Percentiles rank a stretch among this genome's conserved stretches.
These are phyloP conservation scores for Termitomyces sp. DNA, from an alignment of 768 basidiomycete genomes.

Conservation along the genomic window DNA sequence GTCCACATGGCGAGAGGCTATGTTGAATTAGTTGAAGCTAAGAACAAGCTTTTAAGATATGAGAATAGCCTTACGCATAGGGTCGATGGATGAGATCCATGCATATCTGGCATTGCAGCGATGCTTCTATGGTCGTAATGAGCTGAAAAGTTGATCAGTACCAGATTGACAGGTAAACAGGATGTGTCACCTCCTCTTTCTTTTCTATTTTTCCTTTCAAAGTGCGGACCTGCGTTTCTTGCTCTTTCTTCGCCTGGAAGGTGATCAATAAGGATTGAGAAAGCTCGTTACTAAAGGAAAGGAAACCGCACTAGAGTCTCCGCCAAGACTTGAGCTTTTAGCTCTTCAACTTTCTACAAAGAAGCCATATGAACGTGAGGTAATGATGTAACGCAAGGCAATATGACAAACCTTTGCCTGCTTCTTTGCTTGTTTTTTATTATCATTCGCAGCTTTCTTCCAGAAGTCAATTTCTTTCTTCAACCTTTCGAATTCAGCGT, in stretches of 20 bases:
- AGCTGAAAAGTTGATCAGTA: conserved; percentile 28
- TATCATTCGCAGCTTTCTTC: conserved; percentile 41
- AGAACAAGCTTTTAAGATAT: neutral
- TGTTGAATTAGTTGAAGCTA: conserved; percentile 8
- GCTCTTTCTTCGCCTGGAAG: conserved; percentile 37
- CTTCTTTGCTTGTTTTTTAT: conserved; percentile 45
- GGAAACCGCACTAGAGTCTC: conserved; percentile 28
- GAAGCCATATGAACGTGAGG: conserved; percentile 1
- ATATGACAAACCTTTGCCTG: conserved; percentile 46
- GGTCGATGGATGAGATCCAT: conserved; percentile 64
- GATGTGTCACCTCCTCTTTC: conserved; percentile 45
- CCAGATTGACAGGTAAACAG: neutral
- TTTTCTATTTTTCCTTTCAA: conserved; percentile 42
- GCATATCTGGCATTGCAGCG: conserved; percentile 72
- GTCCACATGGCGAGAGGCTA: conserved; percentile 72
- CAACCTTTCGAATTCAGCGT: conserved; percentile 47
- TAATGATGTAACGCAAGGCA: neutral
- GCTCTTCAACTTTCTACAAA: conserved; percentile 46
- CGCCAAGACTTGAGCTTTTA: conserved; percentile 34
- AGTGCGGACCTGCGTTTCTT: conserved; percentile 36
- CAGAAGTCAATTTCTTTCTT: conserved; percentile 52
- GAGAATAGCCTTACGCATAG: conserved; percentile 44
- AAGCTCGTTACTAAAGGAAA: neutral
- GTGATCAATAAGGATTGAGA: neutral
- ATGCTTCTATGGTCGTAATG: conserved; percentile 48